These are phyloP conservation scores for Ogataea ramenticola DNA, from an alignment of 805 yeast species.

Conservation along the genomic window DNA sequence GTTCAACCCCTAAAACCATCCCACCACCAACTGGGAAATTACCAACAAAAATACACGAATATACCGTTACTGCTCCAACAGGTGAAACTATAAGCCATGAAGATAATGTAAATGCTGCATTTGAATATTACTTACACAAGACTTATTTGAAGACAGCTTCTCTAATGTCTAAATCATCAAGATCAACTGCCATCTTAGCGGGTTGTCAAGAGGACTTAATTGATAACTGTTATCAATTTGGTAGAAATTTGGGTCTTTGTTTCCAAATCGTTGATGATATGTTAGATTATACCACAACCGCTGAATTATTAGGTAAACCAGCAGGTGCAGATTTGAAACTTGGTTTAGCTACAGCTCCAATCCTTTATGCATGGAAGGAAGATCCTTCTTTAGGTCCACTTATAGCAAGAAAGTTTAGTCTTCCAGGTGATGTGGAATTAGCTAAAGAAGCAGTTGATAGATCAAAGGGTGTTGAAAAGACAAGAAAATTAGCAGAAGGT, in stretches of 20 bases:
- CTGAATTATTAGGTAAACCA: slow-evolving; percentile 84
- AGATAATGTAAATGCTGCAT: slow-evolving; percentile 75
- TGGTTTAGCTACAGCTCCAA: slow-evolving; percentile 96
- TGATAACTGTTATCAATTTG: slow-evolving; percentile 84
- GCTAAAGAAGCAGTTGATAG: slow-evolving; percentile 69
- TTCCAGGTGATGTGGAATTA: slow-evolving; percentile 77
- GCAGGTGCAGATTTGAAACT: slow-evolving; percentile 90
- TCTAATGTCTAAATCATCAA: slow-evolving; percentile 84
- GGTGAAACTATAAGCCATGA: slow-evolving; percentile 39
- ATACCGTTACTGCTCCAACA: slow-evolving; percentile 28
- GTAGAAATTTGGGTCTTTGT: slow-evolving; percentile 88
- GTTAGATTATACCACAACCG: slow-evolving; percentile 89
- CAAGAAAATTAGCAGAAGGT: slow-evolving; percentile 66
- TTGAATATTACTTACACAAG: slow-evolving; percentile 91
- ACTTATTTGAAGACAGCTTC: slow-evolving; percentile 95
- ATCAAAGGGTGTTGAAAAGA: slow-evolving; percentile 69
- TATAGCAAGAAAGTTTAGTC: slow-evolving; percentile 74
- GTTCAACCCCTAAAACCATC: slow-evolving; percentile 35
- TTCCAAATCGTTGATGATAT: slow-evolving; percentile 96
- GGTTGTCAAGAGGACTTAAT: slow-evolving; percentile 73
- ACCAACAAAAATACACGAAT: slow-evolving; percentile 54
- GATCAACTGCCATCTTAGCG: slow-evolving; percentile 89
- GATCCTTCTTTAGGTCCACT: slow-evolving; percentile 78
- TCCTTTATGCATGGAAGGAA: slow-evolving; percentile 87
- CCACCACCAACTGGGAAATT: slow-evolving; percentile 60